Evolutionary conservation across 2,329 filamentous ascomycete species (phyloP).

Genomic region (Aspergillus puulaauensis): DNA sequence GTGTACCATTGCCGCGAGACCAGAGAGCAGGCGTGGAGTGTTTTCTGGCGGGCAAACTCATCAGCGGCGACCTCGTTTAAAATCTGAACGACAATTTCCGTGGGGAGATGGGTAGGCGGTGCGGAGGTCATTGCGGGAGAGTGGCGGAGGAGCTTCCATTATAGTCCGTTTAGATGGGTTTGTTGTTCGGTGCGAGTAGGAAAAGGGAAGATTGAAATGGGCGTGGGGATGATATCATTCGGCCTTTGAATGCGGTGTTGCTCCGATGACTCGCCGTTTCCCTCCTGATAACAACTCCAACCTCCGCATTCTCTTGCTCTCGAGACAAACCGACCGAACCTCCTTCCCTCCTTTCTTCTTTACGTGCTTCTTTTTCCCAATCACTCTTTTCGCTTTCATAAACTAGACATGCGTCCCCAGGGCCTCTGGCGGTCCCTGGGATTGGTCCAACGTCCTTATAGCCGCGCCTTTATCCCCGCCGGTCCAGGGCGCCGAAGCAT

Average conservation of each 20-base stretch:
- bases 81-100: conserved; percentile 55
- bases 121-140: conserved; percentile 21
- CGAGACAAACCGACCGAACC: neutral
- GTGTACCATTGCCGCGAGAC: conserved; percentile 59
- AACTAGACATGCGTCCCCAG: conserved; percentile 26
- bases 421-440: conserved; percentile 25
- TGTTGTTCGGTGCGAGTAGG: neutral
- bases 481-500: conserved; percentile 23
- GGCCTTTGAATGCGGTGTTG: neutral
- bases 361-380: neutral
- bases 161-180: neutral
- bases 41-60: conserved; percentile 41
- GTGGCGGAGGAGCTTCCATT: conserved; percentile 7
- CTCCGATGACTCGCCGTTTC: conserved; percentile 2
- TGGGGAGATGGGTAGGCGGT: conserved; percentile 46
- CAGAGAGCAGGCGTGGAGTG: conserved; percentile 53
- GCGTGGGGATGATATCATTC: conserved; percentile 8
- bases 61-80: conserved; percentile 43
- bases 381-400: neutral
- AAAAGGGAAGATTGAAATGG: neutral
- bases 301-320: neutral
- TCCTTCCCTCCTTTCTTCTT: neutral
- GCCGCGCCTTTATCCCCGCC: conserved; percentile 18
- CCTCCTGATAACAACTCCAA: neutral
- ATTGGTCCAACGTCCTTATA: conserved; percentile 25